Percentiles rank a stretch among this genome's conserved stretches.
Conservation (phyloP, 352 stramenopile genomes). For the Pythium pyrilobum region DNA sequence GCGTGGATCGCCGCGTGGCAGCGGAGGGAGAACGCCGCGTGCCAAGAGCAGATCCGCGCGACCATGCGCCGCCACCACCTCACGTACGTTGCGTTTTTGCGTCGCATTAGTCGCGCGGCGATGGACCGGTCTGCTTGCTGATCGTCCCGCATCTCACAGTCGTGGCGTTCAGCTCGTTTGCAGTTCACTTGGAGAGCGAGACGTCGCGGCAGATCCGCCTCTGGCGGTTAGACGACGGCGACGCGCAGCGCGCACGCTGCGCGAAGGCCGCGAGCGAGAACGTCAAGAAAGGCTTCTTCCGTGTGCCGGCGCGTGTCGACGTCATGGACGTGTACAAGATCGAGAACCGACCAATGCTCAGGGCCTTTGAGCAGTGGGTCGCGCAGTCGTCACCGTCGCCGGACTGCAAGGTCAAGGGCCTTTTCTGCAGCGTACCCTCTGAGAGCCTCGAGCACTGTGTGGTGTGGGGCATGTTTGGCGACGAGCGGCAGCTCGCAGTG, state of each 20-base stretch:
- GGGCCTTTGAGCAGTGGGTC: constrained; percentile 50
- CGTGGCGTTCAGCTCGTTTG: constrained; percentile 39
- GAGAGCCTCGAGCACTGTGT: constrained; percentile 53
- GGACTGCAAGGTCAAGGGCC: constrained; percentile 61
- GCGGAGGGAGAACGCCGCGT: constrained; percentile 21
- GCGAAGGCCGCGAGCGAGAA: constrained; percentile 68
- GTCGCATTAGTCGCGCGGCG: background rate
- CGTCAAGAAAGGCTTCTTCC: constrained; percentile 49
- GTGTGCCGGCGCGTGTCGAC: constrained; percentile 24
- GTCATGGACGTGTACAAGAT: constrained; percentile 80
- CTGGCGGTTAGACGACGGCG: constrained; percentile 31
- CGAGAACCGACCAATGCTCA: constrained; percentile 57
- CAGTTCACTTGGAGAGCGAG: constrained; percentile 56
- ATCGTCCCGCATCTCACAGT: background rate
- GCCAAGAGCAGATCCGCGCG: constrained; percentile 21
- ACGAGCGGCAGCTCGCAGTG: background rate
- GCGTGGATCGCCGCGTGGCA: constrained; percentile 33
- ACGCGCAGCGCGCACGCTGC: constrained; percentile 57
- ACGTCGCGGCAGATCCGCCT: constrained; percentile 48
- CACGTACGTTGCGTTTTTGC: constrained; percentile 22
- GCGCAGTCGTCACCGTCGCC: constrained; percentile 2
- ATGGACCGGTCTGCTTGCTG: background rate
- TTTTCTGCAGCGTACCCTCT: constrained; percentile 61
- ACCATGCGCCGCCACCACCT: constrained; percentile 42
- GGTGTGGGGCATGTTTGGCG: constrained; percentile 51